Evolutionary conservation across 768 basidiomycete species (phyloP).

Genomic region (Tylopilus plumbeoviolaceoides): DNA sequence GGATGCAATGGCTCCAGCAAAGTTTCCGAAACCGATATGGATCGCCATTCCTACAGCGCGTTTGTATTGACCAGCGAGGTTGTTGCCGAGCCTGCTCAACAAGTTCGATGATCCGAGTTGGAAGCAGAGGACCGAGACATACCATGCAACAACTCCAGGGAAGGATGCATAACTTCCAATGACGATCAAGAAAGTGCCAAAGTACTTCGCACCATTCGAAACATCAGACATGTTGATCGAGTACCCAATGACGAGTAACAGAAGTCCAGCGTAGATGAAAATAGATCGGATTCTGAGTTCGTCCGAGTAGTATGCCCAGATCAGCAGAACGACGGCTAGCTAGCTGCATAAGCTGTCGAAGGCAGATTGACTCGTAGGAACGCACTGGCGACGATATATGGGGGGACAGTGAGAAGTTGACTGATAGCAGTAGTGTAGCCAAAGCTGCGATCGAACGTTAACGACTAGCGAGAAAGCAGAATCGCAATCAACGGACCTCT

Average conservation of each 20-base stretch:
- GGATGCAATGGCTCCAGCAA: slow-evolving; percentile 58
- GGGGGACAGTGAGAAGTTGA: slow-evolving; percentile 66
- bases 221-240: slow-evolving; percentile 57
- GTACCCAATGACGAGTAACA: slow-evolving; percentile 55
- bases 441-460: slow-evolving; percentile 39
- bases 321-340: slow-evolving; percentile 48
- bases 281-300: slow-evolving; percentile 49
- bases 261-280: slow-evolving; percentile 51
- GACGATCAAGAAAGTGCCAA: slow-evolving; percentile 68
- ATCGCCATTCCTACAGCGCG: slow-evolving; percentile 64
- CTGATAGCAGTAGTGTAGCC: slow-evolving; percentile 53
- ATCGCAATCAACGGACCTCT: slow-evolving; percentile 30
- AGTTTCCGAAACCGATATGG: slow-evolving; percentile 50
- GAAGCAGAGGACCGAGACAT: slow-evolving; percentile 14
- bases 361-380: background rate
- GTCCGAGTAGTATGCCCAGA: slow-evolving; percentile 59
- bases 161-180: slow-evolving; percentile 54
- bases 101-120: background rate
- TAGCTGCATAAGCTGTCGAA: background rate
- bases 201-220: slow-evolving; percentile 57
- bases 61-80: slow-evolving; percentile 66
- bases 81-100: slow-evolving; percentile 44
- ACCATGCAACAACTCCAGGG: slow-evolving; percentile 64
- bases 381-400: slow-evolving; percentile 61
- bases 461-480: background rate